These are phyloP conservation scores for Trichophaea hybrida DNA, from an alignment of 2,329 filamentous ascomycete species.

Conservation along the genomic window DNA sequence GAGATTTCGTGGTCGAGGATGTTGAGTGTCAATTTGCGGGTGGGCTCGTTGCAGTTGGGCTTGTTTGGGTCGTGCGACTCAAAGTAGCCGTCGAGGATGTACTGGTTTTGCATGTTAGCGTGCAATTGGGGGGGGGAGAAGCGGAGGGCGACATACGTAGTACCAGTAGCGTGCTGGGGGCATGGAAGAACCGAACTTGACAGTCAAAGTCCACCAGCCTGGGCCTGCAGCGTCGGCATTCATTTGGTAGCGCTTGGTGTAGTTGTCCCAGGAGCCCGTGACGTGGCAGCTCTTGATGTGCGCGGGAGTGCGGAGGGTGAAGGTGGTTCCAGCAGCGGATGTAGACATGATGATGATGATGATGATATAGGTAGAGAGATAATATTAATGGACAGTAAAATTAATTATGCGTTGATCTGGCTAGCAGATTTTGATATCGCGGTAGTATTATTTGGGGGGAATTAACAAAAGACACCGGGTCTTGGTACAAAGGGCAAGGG, in stretches of 20 bases:
- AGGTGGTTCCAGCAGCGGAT: conserved; percentile 61
- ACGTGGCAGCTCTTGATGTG: conserved; percentile 96
- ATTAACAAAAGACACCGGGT: background rate
- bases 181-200: conserved; percentile 74
- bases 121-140: background rate
- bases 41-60: conserved; percentile 81
- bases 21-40: conserved; percentile 92
- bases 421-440: background rate
- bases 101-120: conserved; percentile 32
- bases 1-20: conserved; percentile 64
- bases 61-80: conserved; percentile 90
- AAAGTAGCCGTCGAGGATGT: conserved; percentile 99
- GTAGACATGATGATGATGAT: conserved; percentile 30
- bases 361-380: background rate
- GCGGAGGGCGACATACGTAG: conserved; percentile 48
- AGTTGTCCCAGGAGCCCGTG: conserved; percentile 96
- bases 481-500: background rate
- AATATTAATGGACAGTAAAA: background rate
- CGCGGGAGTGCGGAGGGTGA: conserved; percentile 87
- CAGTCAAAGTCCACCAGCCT: conserved; percentile 94
- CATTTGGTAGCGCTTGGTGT: conserved; percentile 79
- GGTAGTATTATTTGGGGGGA: background rate
- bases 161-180: conserved; percentile 96
- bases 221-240: conserved; percentile 62
- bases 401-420: background rate